A percentile compares a stretch with the other conserved stretches of the same genome.
Evolutionary conservation across 768 basidiomycete genomes (phyloP).

Genomic region (Lactifluus pinguis): DNA sequence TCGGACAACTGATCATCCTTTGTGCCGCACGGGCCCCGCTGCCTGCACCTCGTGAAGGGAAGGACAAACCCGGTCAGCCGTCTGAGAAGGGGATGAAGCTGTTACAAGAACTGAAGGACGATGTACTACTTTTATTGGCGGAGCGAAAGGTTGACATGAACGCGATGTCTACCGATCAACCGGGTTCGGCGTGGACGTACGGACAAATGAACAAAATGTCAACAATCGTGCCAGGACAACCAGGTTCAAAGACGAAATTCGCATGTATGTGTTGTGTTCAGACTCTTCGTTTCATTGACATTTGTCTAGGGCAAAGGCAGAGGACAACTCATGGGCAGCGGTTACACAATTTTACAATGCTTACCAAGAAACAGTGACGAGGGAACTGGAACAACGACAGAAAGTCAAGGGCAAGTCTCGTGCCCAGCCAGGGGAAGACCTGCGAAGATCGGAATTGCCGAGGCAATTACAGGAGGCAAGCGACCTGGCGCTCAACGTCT

Average conservation of each 20-base stretch:
- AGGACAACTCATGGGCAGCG: conserved; percentile 67
- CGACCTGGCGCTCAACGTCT: conserved; percentile 29
- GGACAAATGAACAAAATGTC: conserved; percentile 68
- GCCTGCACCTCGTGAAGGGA: conserved; percentile 28
- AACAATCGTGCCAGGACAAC: conserved; percentile 59
- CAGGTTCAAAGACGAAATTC: conserved; percentile 56
- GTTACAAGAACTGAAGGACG: conserved; percentile 48
- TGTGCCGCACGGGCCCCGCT: conserved; percentile 52
- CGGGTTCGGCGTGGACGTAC: conserved; percentile 27
- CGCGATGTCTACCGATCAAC: conserved; percentile 31
- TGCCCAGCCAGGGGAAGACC: conserved; percentile 34
- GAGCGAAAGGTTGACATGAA: conserved; percentile 53
- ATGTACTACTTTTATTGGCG: conserved; percentile 55
- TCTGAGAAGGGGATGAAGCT: conserved; percentile 32
- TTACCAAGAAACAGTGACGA: conserved; percentile 39
- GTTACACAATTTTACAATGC: conserved; percentile 51
- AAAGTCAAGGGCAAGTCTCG: conserved; percentile 57
- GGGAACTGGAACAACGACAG: conserved; percentile 37
- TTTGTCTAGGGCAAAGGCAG: conserved; percentile 38
- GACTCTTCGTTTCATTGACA: conserved; percentile 13
- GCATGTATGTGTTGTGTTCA: conserved; percentile 38
- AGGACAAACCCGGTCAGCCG: conserved; percentile 41
- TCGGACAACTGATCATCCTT: conserved; percentile 69
- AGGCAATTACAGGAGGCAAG: conserved; percentile 30
- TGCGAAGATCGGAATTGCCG: conserved; percentile 34